Base-by-base conservation (phyloP, 768 basidiomycete species). In the Boletus tomentosulus region DNA sequence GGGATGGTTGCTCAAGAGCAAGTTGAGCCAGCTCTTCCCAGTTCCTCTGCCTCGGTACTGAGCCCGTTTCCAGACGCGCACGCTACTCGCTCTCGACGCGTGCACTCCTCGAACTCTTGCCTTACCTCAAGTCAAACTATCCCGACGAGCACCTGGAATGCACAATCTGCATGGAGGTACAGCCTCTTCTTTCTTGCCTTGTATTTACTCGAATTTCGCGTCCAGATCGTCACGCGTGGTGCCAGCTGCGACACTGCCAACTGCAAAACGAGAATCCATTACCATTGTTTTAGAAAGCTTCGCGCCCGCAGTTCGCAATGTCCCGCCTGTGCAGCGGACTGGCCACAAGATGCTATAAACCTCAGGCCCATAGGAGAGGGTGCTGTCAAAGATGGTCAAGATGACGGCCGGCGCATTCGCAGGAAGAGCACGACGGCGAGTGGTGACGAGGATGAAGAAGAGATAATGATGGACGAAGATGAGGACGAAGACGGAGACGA, bases 81-180 rank as follows among this genome's bases (percentile, higher is more conserved):
- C 81, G 89, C 9, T 92, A 89, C 62, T 84, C 87, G 8, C 79
- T 94, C 3, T 86, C 89, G 3, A 76, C 83, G 1, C 87, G 92
- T 10, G 78, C 89, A 0, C 67, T 90, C 16, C 71, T 90, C 19
- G 92, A 94, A 64, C 82, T 95, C 6, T 69, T 73, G 2, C 76
- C 79, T 1, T 95, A 93, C 63, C 78, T 95, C 55, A 85, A 83
- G 61, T 76, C 80, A 15, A 85, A 81, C 4, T 95, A 85, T 66
- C 75, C 83, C 0, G 84, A 89, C 2, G 86, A 90, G 46, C 70
- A 82, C 15, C 61, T 83, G 3, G 86, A 90, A 57, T 94, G 92
- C 62, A 80, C 79, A 2, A 79, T 86, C 46, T 94, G 92, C 71
- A 65, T 77, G 56, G 86, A 88, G 72, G 87, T 89, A 51, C 13